These are phyloP conservation scores for Huntiella abstrusa DNA, from an alignment of 2,329 filamentous ascomycete genomes.

Conservation along the genomic window DNA sequence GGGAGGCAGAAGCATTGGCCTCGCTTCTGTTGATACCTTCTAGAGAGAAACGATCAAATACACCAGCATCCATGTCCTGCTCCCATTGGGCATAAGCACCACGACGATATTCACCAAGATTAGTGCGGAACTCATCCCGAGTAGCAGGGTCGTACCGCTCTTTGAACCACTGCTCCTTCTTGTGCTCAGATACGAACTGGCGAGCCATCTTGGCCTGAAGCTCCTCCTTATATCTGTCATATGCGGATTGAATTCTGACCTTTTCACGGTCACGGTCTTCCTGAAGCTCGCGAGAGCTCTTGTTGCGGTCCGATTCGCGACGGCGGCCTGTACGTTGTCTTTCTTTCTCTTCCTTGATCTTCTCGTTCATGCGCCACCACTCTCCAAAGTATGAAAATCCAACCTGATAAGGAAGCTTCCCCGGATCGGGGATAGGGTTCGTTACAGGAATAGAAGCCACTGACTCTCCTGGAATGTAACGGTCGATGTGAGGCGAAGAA, in stretches of 20 bases:
- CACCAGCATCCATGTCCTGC: slow-evolving; percentile 62
- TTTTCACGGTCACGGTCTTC: slow-evolving; percentile 68
- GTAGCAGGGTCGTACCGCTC: slow-evolving; percentile 82
- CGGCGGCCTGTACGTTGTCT: slow-evolving; percentile 49
- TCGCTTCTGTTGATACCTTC: slow-evolving; percentile 90
- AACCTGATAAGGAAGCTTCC: slow-evolving; percentile 58
- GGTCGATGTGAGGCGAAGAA: slow-evolving; percentile 55
- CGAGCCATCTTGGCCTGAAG: slow-evolving; percentile 65
- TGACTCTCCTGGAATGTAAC: slow-evolving; percentile 59
- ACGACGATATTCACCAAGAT: slow-evolving; percentile 63
- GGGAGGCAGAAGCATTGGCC: slow-evolving; percentile 62
- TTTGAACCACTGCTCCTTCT: slow-evolving; percentile 93
- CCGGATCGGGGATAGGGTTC: slow-evolving; percentile 55
- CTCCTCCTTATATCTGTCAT: slow-evolving; percentile 49
- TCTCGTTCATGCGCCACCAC: slow-evolving; percentile 71
- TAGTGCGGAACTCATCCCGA: slow-evolving; percentile 51
- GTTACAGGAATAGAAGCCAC: slow-evolving; percentile 20
- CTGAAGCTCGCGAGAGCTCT: slow-evolving; percentile 43
- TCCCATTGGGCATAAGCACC: slow-evolving; percentile 75
- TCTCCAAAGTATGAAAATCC: slow-evolving; percentile 75
- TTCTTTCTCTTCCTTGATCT: slow-evolving; percentile 67
- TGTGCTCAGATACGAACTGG: slow-evolving; percentile 77
- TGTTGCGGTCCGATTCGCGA: slow-evolving; percentile 42
- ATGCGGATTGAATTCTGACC: slow-evolving; percentile 53
- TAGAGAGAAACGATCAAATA: slow-evolving; percentile 85